Evolutionary conservation across 371 early-diverging fungal species (phyloP).

Genomic region (Dichotomocladium elegans): DNA sequence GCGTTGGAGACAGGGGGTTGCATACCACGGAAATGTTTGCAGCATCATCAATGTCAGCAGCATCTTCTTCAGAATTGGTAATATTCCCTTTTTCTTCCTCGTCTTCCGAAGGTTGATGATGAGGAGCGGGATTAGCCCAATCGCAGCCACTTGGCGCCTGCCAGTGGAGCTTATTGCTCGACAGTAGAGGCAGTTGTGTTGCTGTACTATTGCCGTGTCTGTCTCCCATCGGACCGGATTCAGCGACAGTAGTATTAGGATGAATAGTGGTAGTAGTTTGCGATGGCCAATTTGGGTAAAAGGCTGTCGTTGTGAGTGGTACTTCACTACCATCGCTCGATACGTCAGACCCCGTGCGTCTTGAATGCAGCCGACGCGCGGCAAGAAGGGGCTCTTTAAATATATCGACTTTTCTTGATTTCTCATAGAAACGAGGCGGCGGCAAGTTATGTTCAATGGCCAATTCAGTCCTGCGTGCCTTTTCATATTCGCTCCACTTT

Average conservation of each 20-base stretch:
- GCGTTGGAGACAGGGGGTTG: no score
- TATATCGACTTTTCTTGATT: conserved; percentile 12
- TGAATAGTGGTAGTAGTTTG: not conserved
- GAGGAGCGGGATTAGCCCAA: conserved; percentile 11
- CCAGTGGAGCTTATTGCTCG: not conserved
- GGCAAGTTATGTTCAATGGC: conserved; percentile 21
- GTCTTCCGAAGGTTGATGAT: no score
- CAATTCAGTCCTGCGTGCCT: conserved; percentile 16
- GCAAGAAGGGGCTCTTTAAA: conserved; percentile 10
- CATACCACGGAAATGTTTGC: no score
- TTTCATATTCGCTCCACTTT: conserved; percentile 69
- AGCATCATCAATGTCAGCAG: no score
- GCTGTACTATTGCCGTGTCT: not conserved
- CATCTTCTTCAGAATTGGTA: no score
- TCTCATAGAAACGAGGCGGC: conserved; percentile 16
- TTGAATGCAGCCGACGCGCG: not conserved
- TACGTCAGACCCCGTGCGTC: conserved; percentile 13
- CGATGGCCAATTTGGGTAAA: not conserved
- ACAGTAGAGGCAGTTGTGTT: not conserved
- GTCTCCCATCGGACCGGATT: not conserved
- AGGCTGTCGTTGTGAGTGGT: conserved; percentile 19
- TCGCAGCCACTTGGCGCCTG: not conserved
- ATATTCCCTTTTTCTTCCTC: no score
- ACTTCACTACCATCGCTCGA: conserved; percentile 39
- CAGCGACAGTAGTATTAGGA: not conserved